Base-by-base conservation (phyloP, 1,139 yeast species). In the Wickerhamomyces sp. region DNA sequence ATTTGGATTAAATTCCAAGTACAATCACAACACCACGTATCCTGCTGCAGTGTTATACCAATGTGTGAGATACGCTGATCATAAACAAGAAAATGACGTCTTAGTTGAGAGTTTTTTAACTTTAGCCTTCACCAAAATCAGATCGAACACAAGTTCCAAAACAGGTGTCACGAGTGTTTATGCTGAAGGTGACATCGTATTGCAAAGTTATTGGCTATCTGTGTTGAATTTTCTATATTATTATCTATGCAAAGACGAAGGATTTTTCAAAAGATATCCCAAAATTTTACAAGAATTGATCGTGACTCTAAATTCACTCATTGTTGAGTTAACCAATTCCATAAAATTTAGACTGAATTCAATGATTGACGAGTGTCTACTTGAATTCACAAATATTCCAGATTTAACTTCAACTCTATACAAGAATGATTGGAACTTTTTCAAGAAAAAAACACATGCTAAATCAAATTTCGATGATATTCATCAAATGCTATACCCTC, bases 401-500 rank as follows among this genome's bases (percentile, higher is more conserved):
- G 88, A 79, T 46, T 75, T 78, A 13, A 33, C 46, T 9, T 37
- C 57, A 22, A 60, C 66, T 3, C 41, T 78, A 26, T 83, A 80
- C 53, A 83, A 80, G 36, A 78, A 72, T 45, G 87, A 82, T 50
- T 82, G 91, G 91, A 80, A 79, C 49, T 63, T 83, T 27, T 81
- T 82, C 57, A 79, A 79, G 49, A 68, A 66, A 45, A 72, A 74
- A 51, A 45, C 34, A 30, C 58, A 57, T 23, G 47, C 50, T 54
- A 68, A 50, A 33, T 46, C 56, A 16, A 40, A 75, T n/a, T 80
- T 76, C 51, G 88, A 82, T 42, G 88, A 79, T 46, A 78, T 82
- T 27, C 56, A 78, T 35, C 68, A 74, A 36, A 80, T 78, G 77
- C 60, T 83, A 35, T 82, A 77, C 44, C 91, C 91, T 10, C 93